Base-by-base conservation (phyloP, 495 filamentous ascomycete genomes). In the Cercophora newfieldiana region DNA sequence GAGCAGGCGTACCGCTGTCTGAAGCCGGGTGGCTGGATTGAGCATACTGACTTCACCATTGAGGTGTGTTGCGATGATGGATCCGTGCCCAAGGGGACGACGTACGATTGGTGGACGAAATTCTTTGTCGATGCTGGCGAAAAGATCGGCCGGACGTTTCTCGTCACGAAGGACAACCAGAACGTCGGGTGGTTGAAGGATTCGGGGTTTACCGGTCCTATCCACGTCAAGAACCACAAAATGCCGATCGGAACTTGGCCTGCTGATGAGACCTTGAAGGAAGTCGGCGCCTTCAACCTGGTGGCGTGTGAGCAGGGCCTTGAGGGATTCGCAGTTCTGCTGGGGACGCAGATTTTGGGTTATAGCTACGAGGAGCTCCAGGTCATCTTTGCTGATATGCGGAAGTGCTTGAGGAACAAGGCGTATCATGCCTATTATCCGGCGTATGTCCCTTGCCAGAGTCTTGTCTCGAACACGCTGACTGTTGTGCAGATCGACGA, bases 211-310 rank as follows among this genome's bases (percentile, higher is more conserved):
- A 75, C 80, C 10, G n/a, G 7, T 3, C 26, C 86, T 62, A 74
- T 88, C 19, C 65, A 80, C 54, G 74, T 80, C 62, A 71, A 74
- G 12, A 47, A 78, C 3, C 67, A 72, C 63, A 85, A 83, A 66
- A 63, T 83, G 7, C 86, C 84, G 0, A 75, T 78, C 3, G 87
- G 86, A 37, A 68, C 69, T 0, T 89, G 86, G 87, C 81, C 82
- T 0, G 72, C 74, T 26, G 81, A 88, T 49, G 22, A 49, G 49
- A 55, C 58, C 61, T 72, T 75, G 66, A 79, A 76, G 65, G 79
- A 83, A 66, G 61, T 74, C n/a, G 72, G 77, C n/a, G 28, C 30
- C 51, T 77, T 62, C 62, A 73, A 71, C 55, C 60, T 60, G 33
- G 37, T 67, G 33, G 72, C 73, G 7, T 63, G 78, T 19, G 65